phyloP scores from a whole-genome alignment of 148 eudicot genomes.

The Tetragonia tetragonoides region DNA sequence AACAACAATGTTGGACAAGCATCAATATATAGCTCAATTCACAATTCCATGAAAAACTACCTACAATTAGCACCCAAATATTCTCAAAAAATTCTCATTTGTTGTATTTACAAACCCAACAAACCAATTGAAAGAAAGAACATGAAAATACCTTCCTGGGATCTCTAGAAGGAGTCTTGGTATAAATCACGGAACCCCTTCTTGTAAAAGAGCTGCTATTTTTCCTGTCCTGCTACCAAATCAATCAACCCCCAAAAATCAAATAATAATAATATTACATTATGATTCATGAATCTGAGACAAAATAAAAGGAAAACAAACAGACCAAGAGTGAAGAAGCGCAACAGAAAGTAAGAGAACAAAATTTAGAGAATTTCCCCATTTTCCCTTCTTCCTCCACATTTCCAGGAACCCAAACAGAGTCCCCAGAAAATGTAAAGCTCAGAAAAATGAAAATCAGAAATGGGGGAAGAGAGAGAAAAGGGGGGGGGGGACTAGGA shows the following conservation, averaged over 20 bases:
- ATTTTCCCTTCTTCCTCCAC: conserved; percentile 17
- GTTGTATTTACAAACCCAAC: neutral
- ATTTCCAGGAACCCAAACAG: conserved; percentile 19
- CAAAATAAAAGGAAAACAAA: neutral
- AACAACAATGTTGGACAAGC: neutral
- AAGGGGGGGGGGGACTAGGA: conserved; percentile 14
- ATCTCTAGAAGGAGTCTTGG: conserved; percentile 81
- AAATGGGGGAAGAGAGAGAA: conserved; percentile 9
- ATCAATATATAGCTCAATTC: neutral
- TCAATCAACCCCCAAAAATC: neutral
- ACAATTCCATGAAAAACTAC: neutral
- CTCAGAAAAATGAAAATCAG: neutral
- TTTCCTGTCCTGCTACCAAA: conserved; percentile 53
- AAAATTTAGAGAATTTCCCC: conserved; percentile 33
- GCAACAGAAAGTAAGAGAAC: conserved; percentile 23
- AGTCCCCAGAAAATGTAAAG: neutral
- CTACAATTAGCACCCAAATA: neutral
- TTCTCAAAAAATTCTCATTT: neutral
- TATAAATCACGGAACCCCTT: conserved; percentile 69
- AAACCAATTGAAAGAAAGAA: neutral
- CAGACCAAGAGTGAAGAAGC: conserved; percentile 20
- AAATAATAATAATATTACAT: neutral
- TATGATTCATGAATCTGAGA: neutral
- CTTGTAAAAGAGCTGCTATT: conserved; percentile 60
- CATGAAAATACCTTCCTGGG: conserved; percentile 53